phyloP scores from a whole-genome alignment of 176 grass and related monocot species.

The Dendrocalamus sinicus region DNA sequence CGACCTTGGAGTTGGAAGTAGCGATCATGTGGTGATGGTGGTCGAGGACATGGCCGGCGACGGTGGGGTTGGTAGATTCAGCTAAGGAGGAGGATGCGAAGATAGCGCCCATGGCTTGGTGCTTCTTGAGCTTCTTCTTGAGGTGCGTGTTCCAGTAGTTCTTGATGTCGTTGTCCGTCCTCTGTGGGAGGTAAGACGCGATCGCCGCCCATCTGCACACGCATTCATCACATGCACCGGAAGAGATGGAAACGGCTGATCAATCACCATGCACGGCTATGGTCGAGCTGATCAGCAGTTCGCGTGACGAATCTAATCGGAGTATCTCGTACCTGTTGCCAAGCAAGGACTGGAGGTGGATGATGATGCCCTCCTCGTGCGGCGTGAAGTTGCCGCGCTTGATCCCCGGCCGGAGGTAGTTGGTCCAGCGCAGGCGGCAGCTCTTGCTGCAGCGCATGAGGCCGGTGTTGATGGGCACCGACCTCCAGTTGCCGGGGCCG shows the following conservation, averaged over 20 bases:
- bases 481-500: conserved; percentile 84
- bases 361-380: conserved; percentile 76
- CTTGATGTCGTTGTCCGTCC: conserved; percentile 96
- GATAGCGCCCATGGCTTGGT: conserved; percentile 48
- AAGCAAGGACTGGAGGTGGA: conserved; percentile 82
- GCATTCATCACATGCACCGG: neutral
- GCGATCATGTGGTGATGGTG: conserved; percentile 4
- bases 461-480: conserved; percentile 73
- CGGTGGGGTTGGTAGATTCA: neutral
- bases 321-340: conserved; percentile 66
- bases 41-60: conserved; percentile 2
- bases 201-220: conserved; percentile 73
- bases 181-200: conserved; percentile 82
- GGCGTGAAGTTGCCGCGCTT: conserved; percentile 78
- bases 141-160: conserved; percentile 97
- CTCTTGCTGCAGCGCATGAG: conserved; percentile 93
- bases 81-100: conserved; percentile 13
- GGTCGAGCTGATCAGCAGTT: neutral
- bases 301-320: neutral
- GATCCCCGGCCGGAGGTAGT: conserved; percentile 85
- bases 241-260: neutral
- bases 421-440: conserved; percentile 90
- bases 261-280: neutral
- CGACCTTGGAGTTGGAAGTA: neutral
- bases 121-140: conserved; percentile 88